Base-by-base conservation (phyloP, 139 green algal genomes). In the Picochlorum sp. region DNA sequence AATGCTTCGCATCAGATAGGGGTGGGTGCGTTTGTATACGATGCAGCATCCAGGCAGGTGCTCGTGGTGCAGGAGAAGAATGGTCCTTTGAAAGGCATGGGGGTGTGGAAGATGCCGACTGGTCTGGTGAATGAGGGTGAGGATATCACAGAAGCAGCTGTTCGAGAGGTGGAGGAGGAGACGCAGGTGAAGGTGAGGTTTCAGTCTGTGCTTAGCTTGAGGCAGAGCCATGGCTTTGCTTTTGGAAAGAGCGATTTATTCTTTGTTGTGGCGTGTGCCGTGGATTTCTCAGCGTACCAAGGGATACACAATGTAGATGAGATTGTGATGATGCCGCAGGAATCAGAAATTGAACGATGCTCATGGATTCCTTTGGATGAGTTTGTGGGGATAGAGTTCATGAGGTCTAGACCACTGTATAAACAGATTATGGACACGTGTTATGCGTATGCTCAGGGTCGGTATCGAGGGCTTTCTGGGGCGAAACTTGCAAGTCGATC, bases 191-290 rank as follows among this genome's bases (percentile, higher is more conserved):
- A 65, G 11, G 60, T 66, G 6, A 54, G 14, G 49, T 90, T 92
- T 64, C 65, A 79, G 6, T 61, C 63, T 0, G 62, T 95, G 49
- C 69, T 95, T 13, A 76, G 77, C 1, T 45, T 92, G 34, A 73
- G 86, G 6, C 88, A 95, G 65, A 77, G 83, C 1, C 88, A 95
- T 61, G 82, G 82, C 45, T 85, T 92, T 54, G 73, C 71, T 0
- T 87, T 91, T 72, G 85, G 83, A 55, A 94, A 94, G 70, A 79
- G 54, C 8, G 87, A 95, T 72, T 50, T 92, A 63, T 95, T 95
- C 67, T 85, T 92, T 51, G 70, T 82, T 8, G 55, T 79, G 2
- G 20, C 21, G 13, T 52, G 47, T 52, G 47, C 34, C 34, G 34
- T 41, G 34, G 34, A 41, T 41, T 41, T 41, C 34, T 41, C 34